A percentile compares a stretch with the other conserved stretches of the same genome.
phyloP scores from a whole-genome alignment of 2,329 filamentous ascomycete genomes.

The Orbilia brochopaga region DNA sequence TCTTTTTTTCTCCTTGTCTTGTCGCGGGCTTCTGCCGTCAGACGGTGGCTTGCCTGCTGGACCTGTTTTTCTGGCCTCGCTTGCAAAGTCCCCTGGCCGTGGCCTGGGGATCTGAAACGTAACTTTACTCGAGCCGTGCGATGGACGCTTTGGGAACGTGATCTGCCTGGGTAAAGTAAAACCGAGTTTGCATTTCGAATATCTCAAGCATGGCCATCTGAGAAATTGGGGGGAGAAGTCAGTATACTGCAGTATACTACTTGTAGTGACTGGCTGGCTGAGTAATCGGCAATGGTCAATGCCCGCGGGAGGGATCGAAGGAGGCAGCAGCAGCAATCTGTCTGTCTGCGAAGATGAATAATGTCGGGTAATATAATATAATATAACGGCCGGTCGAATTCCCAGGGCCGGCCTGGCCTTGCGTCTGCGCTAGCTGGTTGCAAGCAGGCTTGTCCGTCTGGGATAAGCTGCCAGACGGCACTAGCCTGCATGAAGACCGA shows the following conservation, averaged over 20 bases:
- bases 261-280: too few relatives aligned
- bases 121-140: constrained; percentile 44
- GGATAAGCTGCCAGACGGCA: not conserved
- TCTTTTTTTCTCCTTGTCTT: constrained; percentile 1
- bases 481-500: constrained; percentile 7
- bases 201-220: constrained; percentile 5
- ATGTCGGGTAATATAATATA: constrained; percentile 9
- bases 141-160: constrained; percentile 34
- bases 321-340: not conserved
- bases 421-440: not conserved
- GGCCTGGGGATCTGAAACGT: constrained; percentile 51
- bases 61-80: constrained; percentile 3
- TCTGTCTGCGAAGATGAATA: constrained; percentile 3
- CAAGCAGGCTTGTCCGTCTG: not conserved
- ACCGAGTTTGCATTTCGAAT: too few relatives aligned
- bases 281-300: too few relatives aligned
- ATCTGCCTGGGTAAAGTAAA: too few relatives aligned
- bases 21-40: not conserved
- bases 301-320: not conserved
- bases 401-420: not conserved
- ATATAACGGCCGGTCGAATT: not conserved
- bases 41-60: not conserved
- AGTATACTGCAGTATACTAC: not conserved
- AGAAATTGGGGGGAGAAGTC: constrained; percentile 16
- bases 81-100: constrained; percentile 43